phyloP scores from a whole-genome alignment of 2,329 filamentous ascomycete genomes.

The Scedosporium minutisporum region DNA sequence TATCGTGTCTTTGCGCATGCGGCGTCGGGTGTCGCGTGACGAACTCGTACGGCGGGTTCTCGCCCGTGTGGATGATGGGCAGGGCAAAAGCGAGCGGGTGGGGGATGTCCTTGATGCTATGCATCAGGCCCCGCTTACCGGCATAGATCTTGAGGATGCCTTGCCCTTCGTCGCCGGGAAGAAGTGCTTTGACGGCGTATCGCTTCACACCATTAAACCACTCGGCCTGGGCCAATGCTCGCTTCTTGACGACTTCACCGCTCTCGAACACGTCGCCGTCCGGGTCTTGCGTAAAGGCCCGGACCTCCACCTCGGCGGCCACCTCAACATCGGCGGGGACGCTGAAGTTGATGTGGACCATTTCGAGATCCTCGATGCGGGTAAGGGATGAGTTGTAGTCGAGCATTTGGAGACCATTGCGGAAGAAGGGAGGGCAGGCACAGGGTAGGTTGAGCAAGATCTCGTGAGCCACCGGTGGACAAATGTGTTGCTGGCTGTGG shows the following conservation, averaged over 20 bases:
- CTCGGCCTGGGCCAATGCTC: slow-evolving; percentile 80
- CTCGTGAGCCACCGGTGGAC: slow-evolving; percentile 77
- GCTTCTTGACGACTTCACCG: slow-evolving; percentile 76
- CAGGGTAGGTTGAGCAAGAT: slow-evolving; percentile 78
- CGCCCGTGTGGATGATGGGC: slow-evolving; percentile 82
- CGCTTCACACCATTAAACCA: slow-evolving; percentile 83
- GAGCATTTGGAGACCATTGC: slow-evolving; percentile 65
- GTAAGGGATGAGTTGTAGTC: slow-evolving; percentile 86
- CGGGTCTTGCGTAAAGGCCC: slow-evolving; percentile 66
- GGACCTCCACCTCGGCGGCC: slow-evolving; percentile 82
- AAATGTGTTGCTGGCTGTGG: slow-evolving; percentile 84
- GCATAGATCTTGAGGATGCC: slow-evolving; percentile 86
- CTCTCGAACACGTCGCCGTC: slow-evolving; percentile 94
- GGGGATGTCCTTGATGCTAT: slow-evolving; percentile 92
- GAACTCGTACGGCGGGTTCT: slow-evolving; percentile 92
- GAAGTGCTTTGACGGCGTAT: slow-evolving; percentile 84
- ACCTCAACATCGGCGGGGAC: slow-evolving; percentile 87
- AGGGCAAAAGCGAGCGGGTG: slow-evolving; percentile 82
- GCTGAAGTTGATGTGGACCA: slow-evolving; percentile 79
- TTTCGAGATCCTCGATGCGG: slow-evolving; percentile 83
- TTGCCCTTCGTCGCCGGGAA: slow-evolving; percentile 85
- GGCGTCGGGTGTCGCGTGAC: slow-evolving; percentile 88
- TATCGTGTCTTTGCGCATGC: slow-evolving; percentile 92
- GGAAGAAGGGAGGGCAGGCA: slow-evolving; percentile 81
- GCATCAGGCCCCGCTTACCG: slow-evolving; percentile 90